Evolutionary conservation across 176 grass and related monocot species (phyloP).

Genomic region (Secale cereale): DNA sequence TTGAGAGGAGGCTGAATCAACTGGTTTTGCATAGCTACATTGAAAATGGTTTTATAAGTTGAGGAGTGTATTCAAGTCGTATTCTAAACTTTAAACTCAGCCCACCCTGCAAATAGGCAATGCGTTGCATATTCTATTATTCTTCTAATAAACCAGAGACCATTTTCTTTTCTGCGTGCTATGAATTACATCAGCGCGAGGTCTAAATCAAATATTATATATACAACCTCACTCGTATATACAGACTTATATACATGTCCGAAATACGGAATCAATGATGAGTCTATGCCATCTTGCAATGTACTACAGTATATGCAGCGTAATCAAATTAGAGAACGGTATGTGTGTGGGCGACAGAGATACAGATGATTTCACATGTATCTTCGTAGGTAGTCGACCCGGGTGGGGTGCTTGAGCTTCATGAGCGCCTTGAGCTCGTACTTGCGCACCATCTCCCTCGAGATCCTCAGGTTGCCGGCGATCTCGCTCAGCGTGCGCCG

Average conservation of each 20-base stretch:
- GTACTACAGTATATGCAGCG: not conserved
- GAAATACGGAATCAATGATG: not conserved
- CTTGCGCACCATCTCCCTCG: slow-evolving; percentile 88
- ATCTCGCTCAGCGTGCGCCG: slow-evolving; percentile 73
- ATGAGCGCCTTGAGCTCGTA: slow-evolving; percentile 94
- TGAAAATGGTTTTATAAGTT: too few species aligned
- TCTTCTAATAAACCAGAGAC: not conserved
- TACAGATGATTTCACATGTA: slow-evolving; percentile 41
- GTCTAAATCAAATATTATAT: not conserved
- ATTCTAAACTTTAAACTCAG: too few species aligned
- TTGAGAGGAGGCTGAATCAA: too few species aligned
- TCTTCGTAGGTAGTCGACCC: slow-evolving; percentile 80
- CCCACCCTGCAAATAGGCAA: too few species aligned
- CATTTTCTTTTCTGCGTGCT: not conserved
- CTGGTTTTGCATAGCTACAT: too few species aligned
- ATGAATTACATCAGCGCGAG: slow-evolving; percentile 11
- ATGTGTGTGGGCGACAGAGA: not conserved
- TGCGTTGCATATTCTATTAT: too few species aligned
- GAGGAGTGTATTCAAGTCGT: too few species aligned
- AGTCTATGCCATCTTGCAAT: not conserved
- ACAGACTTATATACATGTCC: slow-evolving; percentile 13
- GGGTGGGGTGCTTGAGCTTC: slow-evolving; percentile 89
- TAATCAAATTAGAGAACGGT: not conserved
- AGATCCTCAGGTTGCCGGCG: slow-evolving; percentile 79
- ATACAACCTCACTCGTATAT: not conserved